These are phyloP conservation scores for Tuctoria greenei DNA, from an alignment of 176 grass and related monocot species.

Conservation along the genomic window DNA sequence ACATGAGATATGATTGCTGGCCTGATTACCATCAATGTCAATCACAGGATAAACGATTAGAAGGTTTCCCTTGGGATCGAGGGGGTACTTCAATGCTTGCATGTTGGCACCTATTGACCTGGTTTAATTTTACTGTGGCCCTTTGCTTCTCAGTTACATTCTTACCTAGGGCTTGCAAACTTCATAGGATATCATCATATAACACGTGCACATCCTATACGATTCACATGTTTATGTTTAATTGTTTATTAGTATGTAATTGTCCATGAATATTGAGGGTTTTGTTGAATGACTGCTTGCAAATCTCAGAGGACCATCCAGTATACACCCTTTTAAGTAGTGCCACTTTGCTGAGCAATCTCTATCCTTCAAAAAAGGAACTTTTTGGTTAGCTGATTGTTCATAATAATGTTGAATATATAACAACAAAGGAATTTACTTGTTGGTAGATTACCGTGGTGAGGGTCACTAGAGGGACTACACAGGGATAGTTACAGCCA, in stretches of 20 bases:
- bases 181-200: background rate
- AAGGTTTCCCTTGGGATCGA: constrained; percentile 32
- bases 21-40: constrained; percentile 28
- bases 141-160: constrained; percentile 23
- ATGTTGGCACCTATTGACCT: constrained; percentile 12
- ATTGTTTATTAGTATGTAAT: background rate
- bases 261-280: constrained; percentile 7
- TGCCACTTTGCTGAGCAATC: constrained; percentile 8
- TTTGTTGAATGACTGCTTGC: background rate
- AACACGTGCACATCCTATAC: background rate
- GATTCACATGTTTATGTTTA: constrained; percentile 13
- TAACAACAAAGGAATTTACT: background rate
- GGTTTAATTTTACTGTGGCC: constrained; percentile 18
- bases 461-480: too few relatives aligned
- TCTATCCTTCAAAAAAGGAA: constrained; percentile 12
- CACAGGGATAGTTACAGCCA: background rate
- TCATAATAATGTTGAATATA: constrained; percentile 8
- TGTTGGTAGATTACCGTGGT: background rate
- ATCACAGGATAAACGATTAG: background rate
- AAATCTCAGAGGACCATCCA: constrained; percentile 1
- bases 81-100: constrained; percentile 34
- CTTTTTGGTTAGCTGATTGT: background rate
- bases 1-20: constrained; percentile 2
- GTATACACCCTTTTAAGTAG: background rate
- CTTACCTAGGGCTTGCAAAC: background rate